Conservation (phyloP, 345 rosid genomes). For the Hibiscus mutabilis region DNA sequence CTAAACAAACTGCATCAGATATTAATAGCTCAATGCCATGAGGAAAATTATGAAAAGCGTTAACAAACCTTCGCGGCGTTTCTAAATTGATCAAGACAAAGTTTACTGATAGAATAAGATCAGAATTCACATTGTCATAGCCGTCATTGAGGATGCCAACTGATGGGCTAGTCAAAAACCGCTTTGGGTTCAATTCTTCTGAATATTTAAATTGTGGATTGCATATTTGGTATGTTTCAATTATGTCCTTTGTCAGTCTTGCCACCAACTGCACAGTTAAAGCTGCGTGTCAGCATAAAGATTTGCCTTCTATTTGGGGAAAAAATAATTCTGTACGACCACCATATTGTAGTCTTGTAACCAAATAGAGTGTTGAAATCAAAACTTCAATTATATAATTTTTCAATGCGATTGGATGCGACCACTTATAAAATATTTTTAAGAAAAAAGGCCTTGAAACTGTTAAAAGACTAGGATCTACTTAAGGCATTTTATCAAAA, state of each 20-base stretch:
- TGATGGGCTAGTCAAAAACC: conserved; percentile 91
- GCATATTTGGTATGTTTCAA: conserved; percentile 81
- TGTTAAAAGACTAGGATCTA: background rate
- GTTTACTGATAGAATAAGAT: conserved; percentile 85
- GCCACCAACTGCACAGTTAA: conserved; percentile 64
- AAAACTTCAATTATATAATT: background rate
- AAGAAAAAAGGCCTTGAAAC: too few relatives aligned
- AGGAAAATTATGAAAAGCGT: conserved; percentile 5
- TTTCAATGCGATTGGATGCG: background rate
- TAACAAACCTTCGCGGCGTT: conserved; percentile 69
- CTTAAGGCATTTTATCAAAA: background rate
- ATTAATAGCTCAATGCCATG: conserved; percentile 20
- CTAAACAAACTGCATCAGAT: background rate
- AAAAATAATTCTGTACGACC: background rate
- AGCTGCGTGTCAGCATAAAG: conserved; percentile 21
- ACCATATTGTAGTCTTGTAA: background rate
- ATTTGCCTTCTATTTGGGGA: background rate
- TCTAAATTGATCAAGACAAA: conserved; percentile 59
- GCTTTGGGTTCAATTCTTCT: conserved; percentile 90
- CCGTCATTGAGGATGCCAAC: conserved; percentile 90
- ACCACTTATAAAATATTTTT: too few relatives aligned
- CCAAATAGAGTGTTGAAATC: background rate
- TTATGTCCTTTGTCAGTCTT: conserved; percentile 75
- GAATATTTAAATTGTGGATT: conserved; percentile 85
- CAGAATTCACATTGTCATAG: conserved; percentile 86